These are phyloP conservation scores for Elsinoe fawcettii DNA, from an alignment of 2,329 filamentous ascomycete genomes.

Conservation along the genomic window DNA sequence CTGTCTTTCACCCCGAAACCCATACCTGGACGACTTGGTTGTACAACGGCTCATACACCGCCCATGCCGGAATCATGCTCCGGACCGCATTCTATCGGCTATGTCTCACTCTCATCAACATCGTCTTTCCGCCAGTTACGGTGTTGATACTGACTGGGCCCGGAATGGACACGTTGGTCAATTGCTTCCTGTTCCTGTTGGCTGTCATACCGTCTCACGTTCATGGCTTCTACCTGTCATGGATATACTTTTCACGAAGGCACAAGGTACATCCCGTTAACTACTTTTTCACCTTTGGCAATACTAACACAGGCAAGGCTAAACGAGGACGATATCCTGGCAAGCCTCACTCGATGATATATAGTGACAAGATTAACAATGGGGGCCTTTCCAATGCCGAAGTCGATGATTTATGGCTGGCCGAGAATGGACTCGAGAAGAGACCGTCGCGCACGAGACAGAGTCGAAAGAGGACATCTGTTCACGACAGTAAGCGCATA, in stretches of 20 bases:
- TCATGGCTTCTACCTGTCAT: constrained; percentile 36
- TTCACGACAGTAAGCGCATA: background rate
- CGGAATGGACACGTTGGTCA: constrained; percentile 31
- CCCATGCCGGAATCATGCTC: constrained; percentile 9
- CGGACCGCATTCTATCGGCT: constrained; percentile 27
- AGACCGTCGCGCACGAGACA: background rate
- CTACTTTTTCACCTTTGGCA: background rate
- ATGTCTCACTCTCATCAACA: constrained; percentile 31
- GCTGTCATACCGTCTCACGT: constrained; percentile 35
- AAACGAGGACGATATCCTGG: constrained; percentile 33
- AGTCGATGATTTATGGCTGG: constrained; percentile 26
- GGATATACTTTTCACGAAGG: constrained; percentile 34
- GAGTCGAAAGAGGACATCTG: background rate
- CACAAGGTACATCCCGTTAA: constrained; percentile 23
- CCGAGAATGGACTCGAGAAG: constrained; percentile 17
- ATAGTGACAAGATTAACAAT: constrained; percentile 31
- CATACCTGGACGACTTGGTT: background rate
- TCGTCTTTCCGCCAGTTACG: constrained; percentile 35
- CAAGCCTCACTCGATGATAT: constrained; percentile 29
- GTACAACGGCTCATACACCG: background rate
- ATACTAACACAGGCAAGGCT: constrained; percentile 23
- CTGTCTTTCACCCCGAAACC: background rate
- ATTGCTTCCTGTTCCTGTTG: constrained; percentile 34
- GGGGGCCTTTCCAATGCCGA: constrained; percentile 30
- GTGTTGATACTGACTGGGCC: constrained; percentile 33